Conservation (phyloP, 116 monocot genomes). For the Papilionanthe hybrid region DNA sequence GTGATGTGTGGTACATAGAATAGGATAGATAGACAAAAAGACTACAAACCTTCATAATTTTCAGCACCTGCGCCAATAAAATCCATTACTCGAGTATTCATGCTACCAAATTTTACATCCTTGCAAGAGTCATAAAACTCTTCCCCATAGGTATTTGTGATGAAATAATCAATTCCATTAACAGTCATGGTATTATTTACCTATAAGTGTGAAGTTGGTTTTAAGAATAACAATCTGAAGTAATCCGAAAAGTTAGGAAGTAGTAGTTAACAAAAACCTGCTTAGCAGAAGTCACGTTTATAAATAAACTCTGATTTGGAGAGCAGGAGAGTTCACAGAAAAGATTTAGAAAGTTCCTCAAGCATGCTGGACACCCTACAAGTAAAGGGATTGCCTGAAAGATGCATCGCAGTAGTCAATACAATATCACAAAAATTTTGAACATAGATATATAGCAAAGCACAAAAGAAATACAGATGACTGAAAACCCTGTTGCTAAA, state of each 20-base stretch:
- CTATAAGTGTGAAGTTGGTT: slow-evolving; percentile 23
- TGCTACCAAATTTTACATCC: slow-evolving; percentile 94
- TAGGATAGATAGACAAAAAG: background rate
- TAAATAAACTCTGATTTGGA: slow-evolving; percentile 93
- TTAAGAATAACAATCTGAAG: background rate
- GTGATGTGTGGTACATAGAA: background rate
- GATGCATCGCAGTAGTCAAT: slow-evolving; percentile 12
- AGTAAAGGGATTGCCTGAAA: slow-evolving; percentile 93
- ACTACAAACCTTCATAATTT: slow-evolving; percentile 62
- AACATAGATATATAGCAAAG: background rate
- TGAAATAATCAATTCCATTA: slow-evolving; percentile 77
- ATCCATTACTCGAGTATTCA: slow-evolving; percentile 95
- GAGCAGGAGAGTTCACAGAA: slow-evolving; percentile 94
- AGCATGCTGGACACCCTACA: slow-evolving; percentile 97
- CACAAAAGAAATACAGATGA: background rate
- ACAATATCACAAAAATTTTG: background rate
- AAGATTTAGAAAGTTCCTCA: slow-evolving; percentile 96
- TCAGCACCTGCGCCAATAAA: slow-evolving; percentile 85
- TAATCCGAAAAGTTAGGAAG: background rate
- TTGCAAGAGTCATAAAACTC: slow-evolving; percentile 89
- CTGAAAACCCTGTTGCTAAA: background rate
- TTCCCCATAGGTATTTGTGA: slow-evolving; percentile 53
- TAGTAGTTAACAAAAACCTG: slow-evolving; percentile 39
- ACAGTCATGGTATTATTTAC: slow-evolving; percentile 67
- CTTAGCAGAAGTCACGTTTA: slow-evolving; percentile 80